Evolutionary conservation across 2,329 filamentous ascomycete genomes (phyloP).

Genomic region (Lasiodiplodia gonubiensis): DNA sequence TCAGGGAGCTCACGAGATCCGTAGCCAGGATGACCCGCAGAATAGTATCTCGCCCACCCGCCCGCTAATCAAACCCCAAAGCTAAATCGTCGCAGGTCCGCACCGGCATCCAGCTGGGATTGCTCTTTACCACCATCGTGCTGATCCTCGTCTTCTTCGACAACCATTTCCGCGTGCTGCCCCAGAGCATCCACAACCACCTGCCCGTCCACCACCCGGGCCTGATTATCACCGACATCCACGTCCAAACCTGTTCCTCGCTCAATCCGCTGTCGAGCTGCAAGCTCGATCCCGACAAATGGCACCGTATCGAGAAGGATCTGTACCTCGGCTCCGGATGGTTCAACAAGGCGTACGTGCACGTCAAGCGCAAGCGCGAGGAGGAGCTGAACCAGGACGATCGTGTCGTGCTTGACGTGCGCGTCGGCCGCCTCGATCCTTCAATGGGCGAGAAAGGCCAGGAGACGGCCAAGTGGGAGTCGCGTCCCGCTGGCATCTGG

Average conservation of each 20-base stretch:
- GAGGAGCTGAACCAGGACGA: conserved; percentile 78
- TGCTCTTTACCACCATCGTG: conserved; percentile 66
- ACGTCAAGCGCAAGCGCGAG: conserved; percentile 83
- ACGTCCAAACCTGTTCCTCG: conserved; percentile 74
- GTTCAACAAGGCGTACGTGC: conserved; percentile 78
- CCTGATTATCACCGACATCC: conserved; percentile 84
- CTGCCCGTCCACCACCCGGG: conserved; percentile 82
- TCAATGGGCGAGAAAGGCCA: conserved; percentile 61
- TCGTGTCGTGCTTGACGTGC: conserved; percentile 79
- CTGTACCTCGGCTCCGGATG: conserved; percentile 78
- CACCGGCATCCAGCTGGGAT: conserved; percentile 76
- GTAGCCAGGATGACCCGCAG: conserved; percentile 45
- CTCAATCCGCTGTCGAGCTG: conserved; percentile 77
- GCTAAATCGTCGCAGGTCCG: conserved; percentile 45
- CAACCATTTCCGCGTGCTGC: conserved; percentile 84
- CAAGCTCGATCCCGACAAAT: conserved; percentile 72
- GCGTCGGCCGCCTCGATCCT: conserved; percentile 75
- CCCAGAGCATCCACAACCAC: conserved; percentile 82
- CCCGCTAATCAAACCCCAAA: conserved; percentile 18
- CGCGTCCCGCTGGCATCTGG: conserved; percentile 79
- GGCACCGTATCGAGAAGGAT: conserved; percentile 89
- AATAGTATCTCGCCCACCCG: conserved; percentile 39
- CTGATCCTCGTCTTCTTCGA: conserved; percentile 83
- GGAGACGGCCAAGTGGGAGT: conserved; percentile 74
- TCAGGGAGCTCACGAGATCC: conserved; percentile 23